Evolutionary conservation across 75 land plant species (phyloP).

Genomic region (Larix kaempferi): DNA sequence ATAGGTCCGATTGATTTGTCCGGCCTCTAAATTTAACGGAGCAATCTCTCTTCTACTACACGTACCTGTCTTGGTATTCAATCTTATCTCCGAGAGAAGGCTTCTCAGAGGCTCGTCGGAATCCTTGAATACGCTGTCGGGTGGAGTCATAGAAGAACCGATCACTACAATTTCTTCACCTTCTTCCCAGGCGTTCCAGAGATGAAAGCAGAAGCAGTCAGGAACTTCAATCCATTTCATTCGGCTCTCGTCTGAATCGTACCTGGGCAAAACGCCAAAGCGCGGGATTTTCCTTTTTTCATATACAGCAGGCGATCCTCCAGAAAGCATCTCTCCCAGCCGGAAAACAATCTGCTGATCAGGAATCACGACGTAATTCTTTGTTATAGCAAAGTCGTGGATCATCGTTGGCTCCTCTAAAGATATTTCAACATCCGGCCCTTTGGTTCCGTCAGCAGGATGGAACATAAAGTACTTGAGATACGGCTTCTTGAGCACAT

Average conservation of each 20-base stretch:
- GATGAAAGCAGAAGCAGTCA: conserved; percentile 88
- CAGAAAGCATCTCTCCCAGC: conserved; percentile 62
- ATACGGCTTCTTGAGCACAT: conserved; percentile 62
- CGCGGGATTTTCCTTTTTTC: conserved; percentile 61
- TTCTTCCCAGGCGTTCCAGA: conserved; percentile 98
- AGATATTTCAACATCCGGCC: conserved; percentile 67
- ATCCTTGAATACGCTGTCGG: conserved; percentile 41
- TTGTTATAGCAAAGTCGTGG: conserved; percentile 94
- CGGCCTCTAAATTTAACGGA: conserved; percentile 81
- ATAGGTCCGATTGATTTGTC: conserved; percentile 66
- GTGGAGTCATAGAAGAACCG: conserved; percentile 72
- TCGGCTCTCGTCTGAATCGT: conserved; percentile 31
- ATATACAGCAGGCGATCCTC: conserved; percentile 81
- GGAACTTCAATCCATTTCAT: conserved; percentile 85
- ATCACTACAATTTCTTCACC: conserved; percentile 51
- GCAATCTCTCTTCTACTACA: conserved; percentile 30
- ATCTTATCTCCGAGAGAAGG: conserved; percentile 38
- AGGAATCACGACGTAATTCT: conserved; percentile 71
- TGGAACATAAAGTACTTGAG: conserved; percentile 59
- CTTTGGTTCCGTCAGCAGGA: conserved; percentile 53
- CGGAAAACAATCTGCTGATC: conserved; percentile 92
- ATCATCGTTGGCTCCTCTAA: conserved; percentile 74
- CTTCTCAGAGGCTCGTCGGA: conserved; percentile 15
- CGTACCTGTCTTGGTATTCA: conserved; percentile 40
- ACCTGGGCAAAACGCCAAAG: conserved; percentile 67